These are phyloP conservation scores for Lobosporangium transversale DNA, from an alignment of 192 early-diverging fungal species.

Conservation along the genomic window DNA sequence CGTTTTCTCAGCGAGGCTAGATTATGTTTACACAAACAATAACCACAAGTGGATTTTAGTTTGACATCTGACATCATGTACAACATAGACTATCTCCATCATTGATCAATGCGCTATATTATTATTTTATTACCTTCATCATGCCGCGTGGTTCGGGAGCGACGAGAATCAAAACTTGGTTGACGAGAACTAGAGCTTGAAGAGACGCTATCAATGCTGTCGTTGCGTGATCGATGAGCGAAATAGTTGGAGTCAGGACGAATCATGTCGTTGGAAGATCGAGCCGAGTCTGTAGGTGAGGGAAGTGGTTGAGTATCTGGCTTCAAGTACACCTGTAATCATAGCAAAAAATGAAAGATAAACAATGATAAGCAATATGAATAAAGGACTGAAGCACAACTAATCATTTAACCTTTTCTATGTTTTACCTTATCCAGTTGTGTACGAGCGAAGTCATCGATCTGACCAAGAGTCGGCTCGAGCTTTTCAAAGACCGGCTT, in stretches of 20 bases:
- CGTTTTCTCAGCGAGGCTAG: conserved; percentile 39
- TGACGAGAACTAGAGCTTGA: conserved; percentile 33
- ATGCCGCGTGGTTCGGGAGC: conserved; percentile 32
- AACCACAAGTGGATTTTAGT: background rate
- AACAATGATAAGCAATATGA: background rate
- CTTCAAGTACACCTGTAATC: conserved; percentile 33
- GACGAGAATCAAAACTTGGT: conserved; percentile 40
- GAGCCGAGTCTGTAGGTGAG: conserved; percentile 47
- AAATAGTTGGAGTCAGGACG: conserved; percentile 41
- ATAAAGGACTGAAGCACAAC: background rate
- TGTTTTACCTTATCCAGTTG: conserved; percentile 76
- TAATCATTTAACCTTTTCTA: background rate
- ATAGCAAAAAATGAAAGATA: conserved; percentile 3
- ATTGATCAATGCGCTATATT: background rate
- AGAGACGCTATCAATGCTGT: conserved; percentile 38
- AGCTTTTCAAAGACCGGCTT: conserved; percentile 79
- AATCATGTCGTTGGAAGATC: conserved; percentile 48
- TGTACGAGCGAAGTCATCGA: conserved; percentile 81
- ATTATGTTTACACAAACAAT: background rate
- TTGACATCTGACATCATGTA: background rate
- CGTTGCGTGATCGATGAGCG: conserved; percentile 40
- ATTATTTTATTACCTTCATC: conserved; percentile 52
- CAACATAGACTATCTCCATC: too few species aligned
- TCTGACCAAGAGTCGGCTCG: conserved; percentile 68
- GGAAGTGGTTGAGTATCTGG: conserved; percentile 41